Evolutionary conservation across 2,329 filamentous ascomycete genomes (phyloP).

Genomic region (Penicillium palitans): DNA sequence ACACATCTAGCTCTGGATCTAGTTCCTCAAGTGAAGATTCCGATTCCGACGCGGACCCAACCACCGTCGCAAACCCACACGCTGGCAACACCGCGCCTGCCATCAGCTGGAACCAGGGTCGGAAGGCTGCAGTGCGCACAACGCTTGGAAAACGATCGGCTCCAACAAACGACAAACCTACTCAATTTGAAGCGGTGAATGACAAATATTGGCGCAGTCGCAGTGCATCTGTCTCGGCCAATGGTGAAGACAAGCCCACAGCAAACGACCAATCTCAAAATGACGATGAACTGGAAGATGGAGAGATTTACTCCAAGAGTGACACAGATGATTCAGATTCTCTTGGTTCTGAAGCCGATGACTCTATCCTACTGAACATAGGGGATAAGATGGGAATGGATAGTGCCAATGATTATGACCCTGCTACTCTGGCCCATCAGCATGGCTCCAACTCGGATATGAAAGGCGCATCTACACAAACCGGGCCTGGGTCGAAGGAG

Average conservation of each 20-base stretch:
- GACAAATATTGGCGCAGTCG: conserved; percentile 40
- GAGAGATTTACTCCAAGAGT: conserved; percentile 31
- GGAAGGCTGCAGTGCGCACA: conserved; percentile 45
- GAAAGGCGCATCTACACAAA: conserved; percentile 5
- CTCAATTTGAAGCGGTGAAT: conserved; percentile 39
- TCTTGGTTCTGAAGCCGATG: conserved; percentile 39
- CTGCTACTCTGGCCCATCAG: conserved; percentile 19
- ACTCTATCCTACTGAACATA: conserved; percentile 47
- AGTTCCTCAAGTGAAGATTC: conserved; percentile 13
- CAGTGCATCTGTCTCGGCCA: conserved; percentile 32
- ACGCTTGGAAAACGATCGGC: conserved; percentile 37
- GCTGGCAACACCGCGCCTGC: conserved; percentile 30
- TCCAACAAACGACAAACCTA: conserved; percentile 15
- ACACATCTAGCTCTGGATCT: conserved; percentile 34
- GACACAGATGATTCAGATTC: conserved; percentile 37
- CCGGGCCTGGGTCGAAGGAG: conserved; percentile 31
- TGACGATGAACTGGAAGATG: conserved; percentile 28
- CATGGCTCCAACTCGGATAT: conserved; percentile 3
- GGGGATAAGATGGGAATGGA: conserved; percentile 24
- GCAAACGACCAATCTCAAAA: background rate
- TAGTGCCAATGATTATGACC: conserved; percentile 26
- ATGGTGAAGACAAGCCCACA: conserved; percentile 4
- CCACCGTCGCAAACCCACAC: conserved; percentile 20
- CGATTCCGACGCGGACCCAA: conserved; percentile 15
- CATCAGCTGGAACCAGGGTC: conserved; percentile 49